These are phyloP conservation scores for Fraxinus americana DNA, from an alignment of 257 asterid species.

Conservation along the genomic window DNA sequence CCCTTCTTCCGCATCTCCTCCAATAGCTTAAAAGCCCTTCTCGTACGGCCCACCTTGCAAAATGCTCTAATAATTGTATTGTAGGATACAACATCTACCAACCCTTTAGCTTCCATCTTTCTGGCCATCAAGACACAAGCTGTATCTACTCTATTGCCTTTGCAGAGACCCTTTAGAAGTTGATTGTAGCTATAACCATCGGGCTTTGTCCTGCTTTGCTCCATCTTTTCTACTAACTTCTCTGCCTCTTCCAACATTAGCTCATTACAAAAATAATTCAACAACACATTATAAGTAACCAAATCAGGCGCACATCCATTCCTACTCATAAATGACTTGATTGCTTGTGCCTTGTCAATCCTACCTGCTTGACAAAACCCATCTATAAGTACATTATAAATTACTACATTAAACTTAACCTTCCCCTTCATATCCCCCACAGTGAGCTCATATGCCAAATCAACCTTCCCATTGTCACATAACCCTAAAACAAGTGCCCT, in stretches of 20 bases:
- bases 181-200: slow-evolving; percentile 83
- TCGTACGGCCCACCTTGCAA: slow-evolving; percentile 55
- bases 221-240: slow-evolving; percentile 74
- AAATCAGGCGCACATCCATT: slow-evolving; percentile 89
- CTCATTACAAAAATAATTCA: slow-evolving; percentile 73
- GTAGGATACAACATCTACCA: slow-evolving; percentile 80
- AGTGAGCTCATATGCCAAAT: slow-evolving; percentile 93
- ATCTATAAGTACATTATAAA: slow-evolving; percentile 70
- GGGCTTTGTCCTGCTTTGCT: slow-evolving; percentile 60
- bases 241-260: slow-evolving; percentile 74
- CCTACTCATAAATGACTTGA: slow-evolving; percentile 74
- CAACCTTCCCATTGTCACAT: slow-evolving; percentile 73
- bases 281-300: slow-evolving; percentile 69
- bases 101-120: slow-evolving; percentile 75
- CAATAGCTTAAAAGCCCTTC: slow-evolving; percentile 62
- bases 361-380: slow-evolving; percentile 85
- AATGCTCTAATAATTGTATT: slow-evolving; percentile 75
- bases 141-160: slow-evolving; percentile 69
- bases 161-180: slow-evolving; percentile 85
- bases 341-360: slow-evolving; percentile 83
- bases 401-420: slow-evolving; percentile 50
- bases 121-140: slow-evolving; percentile 61
- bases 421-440: slow-evolving; percentile 81
- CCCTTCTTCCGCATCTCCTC: slow-evolving; percentile 79
- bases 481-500: slow-evolving; percentile 86